Base-by-base conservation (phyloP, 2,329 filamentous ascomycete genomes). In the Fusarium bactridioides region DNA sequence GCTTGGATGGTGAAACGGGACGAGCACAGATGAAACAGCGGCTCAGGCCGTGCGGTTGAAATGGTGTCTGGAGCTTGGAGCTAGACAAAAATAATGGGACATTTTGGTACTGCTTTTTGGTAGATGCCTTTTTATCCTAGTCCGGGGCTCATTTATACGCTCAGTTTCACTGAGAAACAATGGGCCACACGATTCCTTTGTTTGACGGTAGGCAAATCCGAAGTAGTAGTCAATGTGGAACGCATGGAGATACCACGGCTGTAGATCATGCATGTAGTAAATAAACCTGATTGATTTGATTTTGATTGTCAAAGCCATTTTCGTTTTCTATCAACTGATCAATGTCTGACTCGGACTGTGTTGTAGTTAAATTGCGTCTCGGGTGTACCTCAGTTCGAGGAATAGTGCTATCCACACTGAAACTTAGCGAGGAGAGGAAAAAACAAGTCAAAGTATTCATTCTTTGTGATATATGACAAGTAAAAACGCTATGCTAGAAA, bases 1-100 rank as follows among this genome's bases (percentile, higher is more conserved):
- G 35, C 64, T 53, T 63, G 51, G n/a, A 64, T 71, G 43, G 47
- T 73, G 70, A 73, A 73, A 73, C 70, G 38, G 67, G 33, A 45
- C 23, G 69, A 47, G 40, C 44, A 5, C 16, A 44, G 55, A 54
- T 73, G 70, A 73, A 71, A 73, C 70, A 23, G 51, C 31, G 37
- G 66, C 29, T 16, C 18, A 37, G 64, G 51, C 61, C 68, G 41
- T 71, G 70, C 59, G 41, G 40, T 15, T 60, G 61, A 73, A 70
- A 72, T 60, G 43, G 41, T 19, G 16, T 40, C 45, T 19, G 23
- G 48, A 25, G 40, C 33, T 47, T 21, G 1, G 6, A 37, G 7
- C 8, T 10, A 10, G 35, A 59, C n/a, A 54, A 53, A 47, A 61
- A 40, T 23, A 8, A 11, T 1, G 5, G 21, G 15, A 40, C 44